Conservation (phyloP, 176 grass and related monocot genomes). For the Rhynchospora breviuscula region DNA sequence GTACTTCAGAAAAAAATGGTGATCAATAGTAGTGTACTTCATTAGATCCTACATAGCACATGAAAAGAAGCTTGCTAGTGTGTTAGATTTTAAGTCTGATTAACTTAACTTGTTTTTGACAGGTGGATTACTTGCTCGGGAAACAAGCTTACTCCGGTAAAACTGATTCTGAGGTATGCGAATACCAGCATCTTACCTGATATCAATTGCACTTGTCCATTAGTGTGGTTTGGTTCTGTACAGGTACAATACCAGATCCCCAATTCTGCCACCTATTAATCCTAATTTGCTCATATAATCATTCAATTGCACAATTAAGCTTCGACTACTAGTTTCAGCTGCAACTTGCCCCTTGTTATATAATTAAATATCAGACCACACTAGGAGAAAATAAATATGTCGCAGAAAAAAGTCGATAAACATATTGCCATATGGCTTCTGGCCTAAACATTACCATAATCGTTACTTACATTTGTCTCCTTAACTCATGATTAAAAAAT, state of each 20-base stretch:
- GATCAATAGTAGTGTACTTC: neutral
- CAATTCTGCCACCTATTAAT: neutral
- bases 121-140: constrained; percentile 79
- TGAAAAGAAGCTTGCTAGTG: neutral
- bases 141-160: constrained; percentile 66
- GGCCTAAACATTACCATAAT: neutral
- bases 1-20: neutral
- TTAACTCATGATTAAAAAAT: neutral
- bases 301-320: neutral
- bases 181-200: constrained; percentile 11
- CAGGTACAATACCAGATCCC: neutral
- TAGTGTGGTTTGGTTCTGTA: neutral
- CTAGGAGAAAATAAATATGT: neutral
- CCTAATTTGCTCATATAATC: neutral
- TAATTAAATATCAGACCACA: neutral
- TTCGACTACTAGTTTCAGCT: neutral
- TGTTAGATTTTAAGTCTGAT: constrained; percentile 2
- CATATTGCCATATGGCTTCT: neutral
- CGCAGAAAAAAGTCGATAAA: neutral
- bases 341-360: neutral
- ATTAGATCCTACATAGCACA: neutral
- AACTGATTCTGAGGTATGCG: constrained; percentile 70
- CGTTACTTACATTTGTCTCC: neutral
- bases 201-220: neutral
- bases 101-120: constrained; percentile 10